Conservation (phyloP, 306 rosid genomes). For the Arachis hypogaea region DNA sequence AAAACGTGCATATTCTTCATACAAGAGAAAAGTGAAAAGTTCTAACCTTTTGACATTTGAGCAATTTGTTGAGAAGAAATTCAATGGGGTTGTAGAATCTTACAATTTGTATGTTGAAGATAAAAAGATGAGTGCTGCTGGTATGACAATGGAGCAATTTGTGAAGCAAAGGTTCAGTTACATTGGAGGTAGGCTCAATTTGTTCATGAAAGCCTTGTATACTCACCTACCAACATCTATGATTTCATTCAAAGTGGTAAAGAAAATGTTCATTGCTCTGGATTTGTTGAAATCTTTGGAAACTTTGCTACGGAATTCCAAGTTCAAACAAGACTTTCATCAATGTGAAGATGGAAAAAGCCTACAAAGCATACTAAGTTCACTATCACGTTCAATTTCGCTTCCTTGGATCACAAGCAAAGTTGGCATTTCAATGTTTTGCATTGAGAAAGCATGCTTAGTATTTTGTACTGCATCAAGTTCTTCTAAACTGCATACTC, state of each 20-base stretch:
- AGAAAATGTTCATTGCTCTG: conserved; percentile 34
- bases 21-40: conserved; percentile 2
- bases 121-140: neutral
- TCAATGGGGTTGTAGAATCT: conserved; percentile 1
- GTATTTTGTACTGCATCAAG: conserved; percentile 52
- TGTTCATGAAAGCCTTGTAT: conserved; percentile 31
- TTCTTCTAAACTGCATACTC: conserved; percentile 42
- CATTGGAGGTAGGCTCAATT: conserved; percentile 24
- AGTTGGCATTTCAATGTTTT: neutral
- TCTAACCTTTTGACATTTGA: conserved; percentile 34
- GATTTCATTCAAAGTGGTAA: conserved; percentile 31
- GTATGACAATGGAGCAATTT: conserved; percentile 42
- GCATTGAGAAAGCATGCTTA: conserved; percentile 45
- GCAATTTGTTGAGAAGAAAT: conserved; percentile 38
- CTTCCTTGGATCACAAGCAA: neutral
- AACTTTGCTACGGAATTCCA: neutral
- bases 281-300: conserved; percentile 33
- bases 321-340: neutral
- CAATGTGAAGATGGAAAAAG: neutral
- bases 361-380: conserved; percentile 8
- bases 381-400: conserved; percentile 5
- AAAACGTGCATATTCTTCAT: conserved; percentile 12
- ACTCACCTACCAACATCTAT: conserved; percentile 60
- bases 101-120: conserved; percentile 24
- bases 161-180: conserved; percentile 28